These are phyloP conservation scores for Raffaelea arxii DNA, from an alignment of 2,329 filamentous ascomycete genomes.

Conservation along the genomic window DNA sequence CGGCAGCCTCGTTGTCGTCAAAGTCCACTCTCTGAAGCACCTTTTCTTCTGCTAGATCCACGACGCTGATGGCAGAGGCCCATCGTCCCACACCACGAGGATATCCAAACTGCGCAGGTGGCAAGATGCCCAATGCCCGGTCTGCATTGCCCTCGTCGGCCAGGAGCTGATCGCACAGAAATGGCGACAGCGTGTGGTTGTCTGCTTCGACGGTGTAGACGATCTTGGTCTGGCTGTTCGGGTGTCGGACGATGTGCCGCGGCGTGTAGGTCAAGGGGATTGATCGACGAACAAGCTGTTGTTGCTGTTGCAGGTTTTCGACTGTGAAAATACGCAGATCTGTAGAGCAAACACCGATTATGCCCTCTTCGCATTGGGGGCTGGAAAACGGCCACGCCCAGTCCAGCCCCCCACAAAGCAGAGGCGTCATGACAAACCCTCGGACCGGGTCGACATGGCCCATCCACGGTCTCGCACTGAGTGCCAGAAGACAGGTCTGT, in stretches of 20 bases:
- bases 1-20: conserved; percentile 85
- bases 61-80: conserved; percentile 89
- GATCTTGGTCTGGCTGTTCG: conserved; percentile 74
- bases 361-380: conserved; percentile 85
- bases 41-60: conserved; percentile 72
- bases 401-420: conserved; percentile 80
- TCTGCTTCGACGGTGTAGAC: conserved; percentile 95
- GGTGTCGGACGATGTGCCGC: conserved; percentile 76
- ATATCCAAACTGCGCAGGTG: conserved; percentile 80
- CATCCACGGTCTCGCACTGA: conserved; percentile 93
- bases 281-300: conserved; percentile 77
- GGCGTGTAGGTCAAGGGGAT: conserved; percentile 87
- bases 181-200: conserved; percentile 76
- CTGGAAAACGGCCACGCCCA: conserved; percentile 97
- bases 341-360: conserved; percentile 61
- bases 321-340: conserved; percentile 71
- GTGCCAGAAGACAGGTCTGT: conserved; percentile 73
- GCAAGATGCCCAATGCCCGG: conserved; percentile 58
- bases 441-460: conserved; percentile 77
- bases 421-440: conserved; percentile 83
- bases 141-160: conserved; percentile 61
- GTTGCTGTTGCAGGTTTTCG: conserved; percentile 72
- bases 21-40: conserved; percentile 74
- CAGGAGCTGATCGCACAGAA: conserved; percentile 63
- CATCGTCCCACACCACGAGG: conserved; percentile 75